phyloP scores from a whole-genome alignment of 768 basidiomycete species.

The Collybia sp. region DNA sequence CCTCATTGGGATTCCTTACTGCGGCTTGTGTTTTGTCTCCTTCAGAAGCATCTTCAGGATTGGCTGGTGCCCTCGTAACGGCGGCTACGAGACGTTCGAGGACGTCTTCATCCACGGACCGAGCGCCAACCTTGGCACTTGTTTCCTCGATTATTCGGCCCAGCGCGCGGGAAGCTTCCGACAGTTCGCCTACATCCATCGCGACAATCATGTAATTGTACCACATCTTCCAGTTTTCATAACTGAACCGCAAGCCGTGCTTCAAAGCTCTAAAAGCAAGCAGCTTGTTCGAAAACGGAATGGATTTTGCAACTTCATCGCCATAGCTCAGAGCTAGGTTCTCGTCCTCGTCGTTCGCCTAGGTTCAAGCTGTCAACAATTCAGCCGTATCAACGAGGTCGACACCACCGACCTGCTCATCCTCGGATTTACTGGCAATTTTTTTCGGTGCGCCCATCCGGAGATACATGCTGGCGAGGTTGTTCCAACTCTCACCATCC shows the following conservation, averaged over 20 bases:
- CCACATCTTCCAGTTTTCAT: constrained; percentile 99
- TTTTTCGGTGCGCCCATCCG: constrained; percentile 54
- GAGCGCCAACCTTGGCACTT: constrained; percentile 41
- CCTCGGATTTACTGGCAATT: constrained; percentile 14
- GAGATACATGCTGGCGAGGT: constrained; percentile 91
- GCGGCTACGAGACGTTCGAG: constrained; percentile 86
- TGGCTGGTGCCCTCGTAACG: constrained; percentile 54
- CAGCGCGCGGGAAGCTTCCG: constrained; percentile 82
- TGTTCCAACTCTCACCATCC: constrained; percentile 98
- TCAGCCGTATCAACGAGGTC: neutral
- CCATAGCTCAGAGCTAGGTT: constrained; percentile 6
- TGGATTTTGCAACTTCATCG: constrained; percentile 20
- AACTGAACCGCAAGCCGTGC: constrained; percentile 78
- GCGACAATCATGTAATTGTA: constrained; percentile 93
- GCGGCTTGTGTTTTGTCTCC: constrained; percentile 13
- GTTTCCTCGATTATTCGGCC: constrained; percentile 78
- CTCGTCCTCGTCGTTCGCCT: neutral
- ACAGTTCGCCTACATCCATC: constrained; percentile 88
- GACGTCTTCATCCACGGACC: constrained; percentile 79
- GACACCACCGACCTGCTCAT: constrained; percentile 14
- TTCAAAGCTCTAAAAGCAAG: constrained; percentile 91
- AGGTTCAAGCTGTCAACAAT: constrained; percentile 5
- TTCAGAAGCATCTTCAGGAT: constrained; percentile 31
- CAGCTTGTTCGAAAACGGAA: constrained; percentile 71
- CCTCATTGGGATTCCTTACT: constrained; percentile 51